Base-by-base conservation (phyloP, 306 rosid genomes). In the Argentina anserina region DNA sequence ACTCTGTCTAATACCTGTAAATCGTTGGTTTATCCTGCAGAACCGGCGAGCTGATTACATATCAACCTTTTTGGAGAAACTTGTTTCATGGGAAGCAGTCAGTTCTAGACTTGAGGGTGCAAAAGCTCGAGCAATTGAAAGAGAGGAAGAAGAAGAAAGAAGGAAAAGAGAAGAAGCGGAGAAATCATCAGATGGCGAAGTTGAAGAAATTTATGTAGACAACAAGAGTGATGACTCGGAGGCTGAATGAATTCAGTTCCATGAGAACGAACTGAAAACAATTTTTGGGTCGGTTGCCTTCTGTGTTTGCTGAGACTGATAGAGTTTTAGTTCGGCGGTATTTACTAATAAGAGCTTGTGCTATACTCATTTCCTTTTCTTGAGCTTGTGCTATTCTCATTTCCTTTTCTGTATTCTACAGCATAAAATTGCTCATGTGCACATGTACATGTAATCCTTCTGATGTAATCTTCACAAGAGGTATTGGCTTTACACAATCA, bases 41-140 rank as follows among this genome's bases (percentile, higher is more conserved):
- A 91, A 76, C 67, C 87, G 78, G 40, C 89, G 96, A 50, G 76
- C 73, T 5, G 90, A 87, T 65, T 93, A 89, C 83, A 80, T 93
- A 74, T 81, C 96, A 7, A 64, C 82, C 78, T 91, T 89, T 79
- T 20, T 87, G 76, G 87, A 90, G 71, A 89, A 90, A 75, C 97
- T 93, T 21, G 90, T 93, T 45, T 89, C 96, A 47, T 93, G 97
- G 98, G 98, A 89, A 36, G 81, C 86, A 15, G 97, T 83, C 65
- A 85, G 88, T 79, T 76, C 74, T 34, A 82, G 93, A 80, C 87
- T 93, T 7, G 94, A 86, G 75, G 80, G 75, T 49, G 96, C 98
- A 6, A 89, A 91, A 85, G 97, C 83, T 59, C 76, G 40, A 25
- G 83, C 82, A 29, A 73, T 43, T 28, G 87, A 81, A 86, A 81